These are phyloP conservation scores for Fennellomyces sp. DNA, from an alignment of 371 early-diverging fungal genomes.

Conservation along the genomic window DNA sequence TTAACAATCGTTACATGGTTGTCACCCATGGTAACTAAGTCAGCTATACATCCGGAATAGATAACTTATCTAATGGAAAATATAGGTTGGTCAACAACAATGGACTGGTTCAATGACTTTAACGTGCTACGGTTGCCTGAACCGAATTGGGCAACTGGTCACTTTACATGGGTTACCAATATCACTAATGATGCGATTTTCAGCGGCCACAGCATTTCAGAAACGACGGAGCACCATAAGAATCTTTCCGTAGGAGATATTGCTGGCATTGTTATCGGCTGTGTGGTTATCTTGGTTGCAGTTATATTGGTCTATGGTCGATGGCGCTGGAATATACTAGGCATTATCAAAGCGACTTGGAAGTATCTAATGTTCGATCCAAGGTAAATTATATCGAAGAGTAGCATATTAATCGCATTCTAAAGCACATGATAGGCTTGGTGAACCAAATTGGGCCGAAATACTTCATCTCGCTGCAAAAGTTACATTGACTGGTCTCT, in stretches of 20 bases:
- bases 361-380: not conserved
- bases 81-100: not conserved
- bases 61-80: not conserved
- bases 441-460: not conserved
- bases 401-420: not conserved
- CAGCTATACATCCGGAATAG: not conserved
- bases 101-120: not conserved
- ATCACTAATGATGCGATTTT: not conserved
- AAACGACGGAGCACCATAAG: not conserved
- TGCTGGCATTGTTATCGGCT: constrained; percentile 4
- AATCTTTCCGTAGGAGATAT: not conserved
- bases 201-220: not conserved
- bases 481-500: not conserved
- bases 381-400: not conserved
- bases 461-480: not conserved
- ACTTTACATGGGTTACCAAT: not conserved
- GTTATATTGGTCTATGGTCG: not conserved
- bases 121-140: not conserved
- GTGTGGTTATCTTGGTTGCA: not conserved
- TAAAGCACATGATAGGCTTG: not conserved
- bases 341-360: not conserved
- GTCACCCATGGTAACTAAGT: not conserved
- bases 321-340: not conserved
- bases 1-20: not conserved
- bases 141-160: not conserved